These are phyloP conservation scores for Dictyostelium brefeldianum DNA, from an alignment of 78 protist genomes.

Conservation along the genomic window DNA sequence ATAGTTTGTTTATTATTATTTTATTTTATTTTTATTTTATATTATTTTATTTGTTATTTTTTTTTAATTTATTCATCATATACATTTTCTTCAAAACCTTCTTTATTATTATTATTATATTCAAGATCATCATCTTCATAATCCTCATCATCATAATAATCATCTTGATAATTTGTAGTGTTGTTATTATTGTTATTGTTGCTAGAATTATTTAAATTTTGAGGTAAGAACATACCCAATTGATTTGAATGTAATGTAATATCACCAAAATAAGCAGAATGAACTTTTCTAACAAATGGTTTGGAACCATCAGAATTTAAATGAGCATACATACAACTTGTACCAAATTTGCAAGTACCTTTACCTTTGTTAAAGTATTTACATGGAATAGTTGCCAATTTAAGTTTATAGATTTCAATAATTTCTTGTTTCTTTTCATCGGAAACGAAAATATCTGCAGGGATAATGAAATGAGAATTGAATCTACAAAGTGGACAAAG, in stretches of 20 bases:
- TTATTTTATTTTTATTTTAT: background rate
- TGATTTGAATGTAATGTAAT: background rate
- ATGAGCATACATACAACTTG: slow-evolving; percentile 78
- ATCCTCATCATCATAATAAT: slow-evolving; percentile 2
- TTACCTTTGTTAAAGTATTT: slow-evolving; percentile 77
- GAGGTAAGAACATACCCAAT: slow-evolving; percentile 39
- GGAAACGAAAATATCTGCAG: slow-evolving; percentile 47
- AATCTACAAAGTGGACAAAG: slow-evolving; percentile 74
- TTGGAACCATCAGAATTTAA: slow-evolving; percentile 45
- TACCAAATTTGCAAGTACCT: slow-evolving; percentile 71
- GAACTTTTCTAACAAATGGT: slow-evolving; percentile 41
- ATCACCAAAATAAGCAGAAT: slow-evolving; percentile 25
- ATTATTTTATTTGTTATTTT: background rate
- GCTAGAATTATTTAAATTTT: background rate
- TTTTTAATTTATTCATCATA: background rate
- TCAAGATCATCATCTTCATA: background rate
- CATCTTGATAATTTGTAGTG: background rate
- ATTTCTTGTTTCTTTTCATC: slow-evolving; percentile 72
- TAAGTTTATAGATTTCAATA: slow-evolving; percentile 43
- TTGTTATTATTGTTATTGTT: background rate
- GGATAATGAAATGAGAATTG: slow-evolving; percentile 57
- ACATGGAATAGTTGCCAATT: slow-evolving; percentile 65
- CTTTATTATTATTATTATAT: background rate
- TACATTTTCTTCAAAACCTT: background rate
- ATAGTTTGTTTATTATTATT: background rate